Evolutionary conservation across 176 grass and related monocot species (phyloP).

Genomic region (Carex pumila): DNA sequence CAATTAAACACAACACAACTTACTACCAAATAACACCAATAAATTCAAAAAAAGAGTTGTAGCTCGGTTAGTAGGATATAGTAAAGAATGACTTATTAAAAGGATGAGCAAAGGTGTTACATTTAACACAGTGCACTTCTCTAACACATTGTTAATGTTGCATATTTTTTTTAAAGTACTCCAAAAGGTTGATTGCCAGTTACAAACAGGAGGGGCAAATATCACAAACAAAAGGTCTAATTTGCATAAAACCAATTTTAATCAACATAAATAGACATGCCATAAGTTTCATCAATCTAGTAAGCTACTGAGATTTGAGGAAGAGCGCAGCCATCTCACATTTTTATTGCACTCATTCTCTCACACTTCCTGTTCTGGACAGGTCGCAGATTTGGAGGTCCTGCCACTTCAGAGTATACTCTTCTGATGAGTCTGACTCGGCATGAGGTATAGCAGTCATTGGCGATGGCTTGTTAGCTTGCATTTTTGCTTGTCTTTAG

Average conservation of each 20-base stretch:
- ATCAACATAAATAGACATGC: neutral
- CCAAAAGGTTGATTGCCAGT: neutral
- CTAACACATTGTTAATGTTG: neutral
- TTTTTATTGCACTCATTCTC: neutral
- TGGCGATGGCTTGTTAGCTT: neutral
- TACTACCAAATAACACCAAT: neutral
- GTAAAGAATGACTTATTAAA: neutral
- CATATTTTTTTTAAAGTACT: neutral
- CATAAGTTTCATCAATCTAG: neutral
- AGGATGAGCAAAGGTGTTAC: neutral
- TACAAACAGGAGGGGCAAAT: neutral
- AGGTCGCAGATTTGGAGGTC: neutral
- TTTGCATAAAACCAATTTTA: neutral
- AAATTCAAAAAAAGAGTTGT: neutral
- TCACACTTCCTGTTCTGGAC: neutral
- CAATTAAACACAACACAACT: neutral
- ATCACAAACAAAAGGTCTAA: neutral
- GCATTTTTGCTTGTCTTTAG: neutral
- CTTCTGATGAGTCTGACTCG: neutral
- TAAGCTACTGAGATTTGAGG: neutral
- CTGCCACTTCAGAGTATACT: neutral
- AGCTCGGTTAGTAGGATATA: neutral
- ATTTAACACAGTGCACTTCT: neutral
- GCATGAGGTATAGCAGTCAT: neutral
- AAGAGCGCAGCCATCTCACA: neutral